Evolutionary conservation across 2,329 filamentous ascomycete genomes (phyloP).

Genomic region (Eutypella sp.): DNA sequence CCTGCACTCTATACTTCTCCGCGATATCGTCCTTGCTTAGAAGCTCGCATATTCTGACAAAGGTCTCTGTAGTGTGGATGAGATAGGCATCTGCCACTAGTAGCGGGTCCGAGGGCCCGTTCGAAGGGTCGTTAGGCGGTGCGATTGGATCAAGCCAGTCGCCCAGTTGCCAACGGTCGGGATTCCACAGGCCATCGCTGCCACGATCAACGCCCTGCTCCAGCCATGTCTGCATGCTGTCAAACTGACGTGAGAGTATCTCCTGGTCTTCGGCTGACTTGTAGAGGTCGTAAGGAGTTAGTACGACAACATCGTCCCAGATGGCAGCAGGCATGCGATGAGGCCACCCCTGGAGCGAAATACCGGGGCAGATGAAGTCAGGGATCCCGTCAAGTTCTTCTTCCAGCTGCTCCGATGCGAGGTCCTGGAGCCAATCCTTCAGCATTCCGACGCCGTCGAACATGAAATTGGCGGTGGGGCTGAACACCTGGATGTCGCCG

Average conservation of each 20-base stretch:
- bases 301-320: conserved; percentile 29
- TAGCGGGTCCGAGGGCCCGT: conserved; percentile 26
- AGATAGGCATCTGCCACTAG: conserved; percentile 35
- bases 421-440: conserved; percentile 30
- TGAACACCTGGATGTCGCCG: conserved; percentile 38
- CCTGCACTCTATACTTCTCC: conserved; percentile 10
- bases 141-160: conserved; percentile 38
- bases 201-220: conserved; percentile 22
- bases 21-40: conserved; percentile 18
- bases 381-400: background rate
- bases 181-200: conserved; percentile 29
- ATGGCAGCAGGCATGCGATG: conserved; percentile 18
- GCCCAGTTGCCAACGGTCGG: conserved; percentile 27
- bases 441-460: conserved; percentile 36
- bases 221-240: conserved; percentile 26
- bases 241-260: conserved; percentile 22
- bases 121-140: conserved; percentile 27
- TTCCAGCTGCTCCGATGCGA: conserved; percentile 6
- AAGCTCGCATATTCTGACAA: conserved; percentile 19
- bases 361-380: conserved; percentile 2
- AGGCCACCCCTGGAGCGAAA: conserved; percentile 7
- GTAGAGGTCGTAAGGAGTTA: conserved; percentile 28
- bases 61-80: conserved; percentile 26
- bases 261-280: conserved; percentile 21
- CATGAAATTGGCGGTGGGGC: conserved; percentile 35